A percentile compares a stretch with the other conserved stretches of the same genome.
phyloP scores from a whole-genome alignment of 1,284 basidiomycete species.

The Crucibulum cyathiforme region DNA sequence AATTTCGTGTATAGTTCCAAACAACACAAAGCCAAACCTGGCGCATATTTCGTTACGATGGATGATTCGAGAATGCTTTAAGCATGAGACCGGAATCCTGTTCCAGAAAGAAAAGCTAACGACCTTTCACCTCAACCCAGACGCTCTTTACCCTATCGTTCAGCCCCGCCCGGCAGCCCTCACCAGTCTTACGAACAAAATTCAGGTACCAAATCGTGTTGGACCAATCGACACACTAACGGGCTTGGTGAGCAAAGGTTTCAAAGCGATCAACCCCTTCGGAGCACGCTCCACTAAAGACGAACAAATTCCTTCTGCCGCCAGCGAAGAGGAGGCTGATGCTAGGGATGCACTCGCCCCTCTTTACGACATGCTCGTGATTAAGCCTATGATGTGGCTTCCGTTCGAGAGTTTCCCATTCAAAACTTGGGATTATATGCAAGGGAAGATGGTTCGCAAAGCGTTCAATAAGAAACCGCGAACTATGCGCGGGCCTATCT shows the following conservation, averaged over 20 bases:
- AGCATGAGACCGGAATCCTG: conserved; percentile 38
- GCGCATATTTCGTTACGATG: conserved; percentile 34
- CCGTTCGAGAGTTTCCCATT: no score
- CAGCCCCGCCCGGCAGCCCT: conserved; percentile 24
- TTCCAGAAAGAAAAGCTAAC: conserved; percentile 35
- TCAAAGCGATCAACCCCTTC: no score
- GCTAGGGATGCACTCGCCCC: no score
- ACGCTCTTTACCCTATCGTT: conserved; percentile 37
- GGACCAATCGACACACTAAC: not conserved
- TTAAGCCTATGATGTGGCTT: no score
- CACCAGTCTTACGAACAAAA: not conserved
- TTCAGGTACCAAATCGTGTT: not conserved
- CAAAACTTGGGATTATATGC: no score
- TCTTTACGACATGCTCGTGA: no score
- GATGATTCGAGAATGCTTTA: conserved; percentile 52
- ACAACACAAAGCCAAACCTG: conserved; percentile 23
- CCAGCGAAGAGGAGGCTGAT: no score
- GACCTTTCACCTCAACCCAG: conserved; percentile 39
- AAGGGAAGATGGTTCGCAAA: no score
- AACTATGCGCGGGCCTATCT: conserved; percentile 7
- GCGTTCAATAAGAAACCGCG: not conserved
- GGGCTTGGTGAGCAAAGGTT: no score
- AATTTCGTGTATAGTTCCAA: conserved; percentile 13
- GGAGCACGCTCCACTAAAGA: no score
- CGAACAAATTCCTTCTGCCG: no score